phyloP scores from a whole-genome alignment of 106 monocot species.

The Dioscorea alata region DNA sequence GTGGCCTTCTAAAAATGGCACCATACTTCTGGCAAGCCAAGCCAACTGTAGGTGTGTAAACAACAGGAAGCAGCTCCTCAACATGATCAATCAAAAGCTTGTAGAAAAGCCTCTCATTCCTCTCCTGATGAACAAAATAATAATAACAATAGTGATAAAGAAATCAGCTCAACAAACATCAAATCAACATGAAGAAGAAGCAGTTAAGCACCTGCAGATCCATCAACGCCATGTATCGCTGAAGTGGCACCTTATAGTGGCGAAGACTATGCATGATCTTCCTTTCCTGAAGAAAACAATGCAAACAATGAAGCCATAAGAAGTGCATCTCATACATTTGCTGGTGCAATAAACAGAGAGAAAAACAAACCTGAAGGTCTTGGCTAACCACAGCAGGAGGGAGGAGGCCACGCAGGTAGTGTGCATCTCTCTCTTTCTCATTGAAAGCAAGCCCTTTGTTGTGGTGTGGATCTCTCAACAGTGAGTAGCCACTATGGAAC shows the following conservation, averaged over 20 bases:
- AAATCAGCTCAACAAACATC: neutral
- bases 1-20: slow-evolving; percentile 70
- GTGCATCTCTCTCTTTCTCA: slow-evolving; percentile 79
- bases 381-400: slow-evolving; percentile 51
- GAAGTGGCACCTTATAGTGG: slow-evolving; percentile 69
- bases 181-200: neutral
- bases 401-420: slow-evolving; percentile 81
- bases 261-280: slow-evolving; percentile 78
- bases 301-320: neutral
- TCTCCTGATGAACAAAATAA: slow-evolving; percentile 43
- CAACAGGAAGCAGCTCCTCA: slow-evolving; percentile 83
- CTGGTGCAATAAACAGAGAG: too few species aligned
- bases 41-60: slow-evolving; percentile 92
- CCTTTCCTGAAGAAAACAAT: slow-evolving; percentile 45
- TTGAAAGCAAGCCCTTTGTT: slow-evolving; percentile 91
- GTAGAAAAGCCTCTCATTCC: slow-evolving; percentile 93
- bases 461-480: slow-evolving; percentile 86
- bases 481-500: slow-evolving; percentile 51
- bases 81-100: slow-evolving; percentile 90
- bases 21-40: slow-evolving; percentile 97
- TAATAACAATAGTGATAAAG: neutral
- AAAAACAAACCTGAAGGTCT: slow-evolving; percentile 55
- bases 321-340: neutral
- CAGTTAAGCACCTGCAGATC: slow-evolving; percentile 60
- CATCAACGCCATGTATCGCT: slow-evolving; percentile 86